Conservation (phyloP, 2,329 filamentous ascomycete species). For the Chaetomium strumarium region DNA sequence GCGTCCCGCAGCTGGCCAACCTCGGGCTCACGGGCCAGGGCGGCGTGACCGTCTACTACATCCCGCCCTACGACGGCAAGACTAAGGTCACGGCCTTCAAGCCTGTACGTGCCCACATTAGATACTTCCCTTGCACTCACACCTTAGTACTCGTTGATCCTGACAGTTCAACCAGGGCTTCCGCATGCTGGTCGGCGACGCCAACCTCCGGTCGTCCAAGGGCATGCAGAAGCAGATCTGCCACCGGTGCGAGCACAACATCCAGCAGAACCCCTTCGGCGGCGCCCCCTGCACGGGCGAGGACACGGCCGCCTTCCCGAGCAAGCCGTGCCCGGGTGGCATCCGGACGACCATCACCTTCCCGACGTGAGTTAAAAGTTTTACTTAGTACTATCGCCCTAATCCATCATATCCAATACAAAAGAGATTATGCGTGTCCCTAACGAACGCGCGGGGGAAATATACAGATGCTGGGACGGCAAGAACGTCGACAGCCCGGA, state of each 20-base stretch:
- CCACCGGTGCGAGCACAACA: constrained; percentile 22
- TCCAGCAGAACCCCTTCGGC: constrained; percentile 21
- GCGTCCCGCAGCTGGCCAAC: constrained; percentile 14
- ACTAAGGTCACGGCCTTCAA: constrained; percentile 12
- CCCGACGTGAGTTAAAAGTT: constrained; percentile 22
- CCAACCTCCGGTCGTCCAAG: constrained; percentile 14
- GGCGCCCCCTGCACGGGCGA: constrained; percentile 19
- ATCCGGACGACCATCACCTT: constrained; percentile 41
- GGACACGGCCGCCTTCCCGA: constrained; percentile 34
- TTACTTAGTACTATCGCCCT: too few relatives aligned
- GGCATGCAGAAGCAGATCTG: constrained; percentile 24
- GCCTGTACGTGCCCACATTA: constrained; percentile 2
- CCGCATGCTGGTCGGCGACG: constrained; percentile 24
- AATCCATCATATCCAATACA: too few relatives aligned
- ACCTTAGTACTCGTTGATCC: background rate
- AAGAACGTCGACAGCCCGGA: constrained; percentile 42
- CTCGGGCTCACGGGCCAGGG: constrained; percentile 7
- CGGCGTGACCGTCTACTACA: constrained; percentile 16
- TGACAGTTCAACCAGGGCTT: constrained; percentile 25
- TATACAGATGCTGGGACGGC: constrained; percentile 49
- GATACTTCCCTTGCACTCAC: too few relatives aligned
- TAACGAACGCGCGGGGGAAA: too few relatives aligned
- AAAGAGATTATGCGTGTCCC: too few relatives aligned
- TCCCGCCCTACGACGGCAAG: constrained; percentile 24
- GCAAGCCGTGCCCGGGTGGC: constrained; percentile 34